Evolutionary conservation across 305 asterid genomes (phyloP).

Genomic region (Fraxinus nigra): DNA sequence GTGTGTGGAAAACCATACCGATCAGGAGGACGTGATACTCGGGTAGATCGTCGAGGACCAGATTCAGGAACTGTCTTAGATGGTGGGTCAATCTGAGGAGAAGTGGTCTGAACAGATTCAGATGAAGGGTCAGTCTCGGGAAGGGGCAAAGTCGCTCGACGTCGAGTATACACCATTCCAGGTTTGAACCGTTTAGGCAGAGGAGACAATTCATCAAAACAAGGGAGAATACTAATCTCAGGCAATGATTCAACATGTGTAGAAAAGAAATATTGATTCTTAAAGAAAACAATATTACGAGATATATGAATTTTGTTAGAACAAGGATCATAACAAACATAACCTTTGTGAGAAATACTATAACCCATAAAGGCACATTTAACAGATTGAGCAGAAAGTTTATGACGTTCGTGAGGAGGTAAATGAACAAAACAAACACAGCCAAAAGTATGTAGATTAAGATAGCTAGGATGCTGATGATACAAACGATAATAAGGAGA

Average conservation of each 20-base stretch:
- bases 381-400: too few species aligned
- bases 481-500: too few species aligned
- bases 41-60: background rate
- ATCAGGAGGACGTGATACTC: background rate
- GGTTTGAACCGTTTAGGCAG: too few species aligned
- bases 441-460: too few species aligned
- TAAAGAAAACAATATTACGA: background rate
- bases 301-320: background rate
- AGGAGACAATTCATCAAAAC: background rate
- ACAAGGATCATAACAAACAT: too few species aligned
- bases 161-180: background rate
- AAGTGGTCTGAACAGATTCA: background rate
- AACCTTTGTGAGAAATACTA: too few species aligned
- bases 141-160: background rate
- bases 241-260: background rate
- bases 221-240: background rate
- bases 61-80: background rate
- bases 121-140: background rate
- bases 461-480: too few species aligned
- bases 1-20: background rate
- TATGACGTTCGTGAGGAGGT: too few species aligned
- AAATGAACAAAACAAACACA: too few species aligned
- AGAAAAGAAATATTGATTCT: background rate
- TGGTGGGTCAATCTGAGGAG: too few species aligned
- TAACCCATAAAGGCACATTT: too few species aligned